Evolutionary conservation across 148 eudicot genomes (phyloP).

Genomic region (Pharnaceum exiguum): DNA sequence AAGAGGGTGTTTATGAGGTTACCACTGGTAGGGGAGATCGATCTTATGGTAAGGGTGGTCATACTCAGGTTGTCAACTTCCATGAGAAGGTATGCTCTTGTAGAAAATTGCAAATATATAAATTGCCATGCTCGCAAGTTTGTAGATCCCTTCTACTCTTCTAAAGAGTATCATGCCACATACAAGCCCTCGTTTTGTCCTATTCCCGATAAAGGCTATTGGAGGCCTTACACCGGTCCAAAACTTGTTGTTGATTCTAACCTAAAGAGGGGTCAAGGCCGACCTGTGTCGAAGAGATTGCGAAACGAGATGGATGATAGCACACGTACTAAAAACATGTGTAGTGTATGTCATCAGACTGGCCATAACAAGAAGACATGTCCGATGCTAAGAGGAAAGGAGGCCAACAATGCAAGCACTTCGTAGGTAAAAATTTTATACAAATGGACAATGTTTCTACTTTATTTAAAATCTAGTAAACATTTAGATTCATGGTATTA

Average conservation of each 20-base stretch:
- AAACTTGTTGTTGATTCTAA: neutral
- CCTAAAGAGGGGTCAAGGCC: neutral
- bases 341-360: no score
- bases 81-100: neutral
- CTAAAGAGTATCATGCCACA: neutral
- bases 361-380: no score
- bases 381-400: no score
- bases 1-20: neutral
- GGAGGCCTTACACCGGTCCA: neutral
- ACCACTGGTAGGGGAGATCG: neutral
- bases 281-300: neutral
- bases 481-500: no score
- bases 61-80: neutral
- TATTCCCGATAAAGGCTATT: neutral
- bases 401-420: no score
- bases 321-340: no score
- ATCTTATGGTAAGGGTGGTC: neutral
- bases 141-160: neutral
- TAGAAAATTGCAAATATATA: neutral
- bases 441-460: no score
- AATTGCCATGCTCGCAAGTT: neutral
- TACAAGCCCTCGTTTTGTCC: neutral
- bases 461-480: no score
- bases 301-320: constrained; percentile 7
- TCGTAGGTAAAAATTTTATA: no score